Percentiles rank a stretch among this genome's conserved stretches.
Evolutionary conservation across 2,329 filamentous ascomycete species (phyloP).

Genomic region (Alternaria tenuissima): DNA sequence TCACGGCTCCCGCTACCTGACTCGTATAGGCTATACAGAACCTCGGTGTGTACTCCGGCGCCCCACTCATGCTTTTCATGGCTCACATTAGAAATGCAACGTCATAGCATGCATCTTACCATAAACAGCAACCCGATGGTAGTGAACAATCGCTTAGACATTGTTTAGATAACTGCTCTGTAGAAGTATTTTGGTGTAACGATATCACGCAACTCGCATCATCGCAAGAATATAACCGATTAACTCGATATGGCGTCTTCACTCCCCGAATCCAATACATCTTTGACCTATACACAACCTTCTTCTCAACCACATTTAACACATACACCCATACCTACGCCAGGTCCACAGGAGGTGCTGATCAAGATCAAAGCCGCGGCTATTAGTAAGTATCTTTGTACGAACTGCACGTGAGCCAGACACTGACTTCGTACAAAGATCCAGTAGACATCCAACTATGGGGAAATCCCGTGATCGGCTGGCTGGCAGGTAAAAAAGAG

Average conservation of each 20-base stretch:
- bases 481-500: conserved; percentile 34
- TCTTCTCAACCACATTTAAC: conserved; percentile 33
- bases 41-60: conserved; percentile 10
- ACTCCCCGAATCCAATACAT: conserved; percentile 33
- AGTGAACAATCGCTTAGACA: not conserved
- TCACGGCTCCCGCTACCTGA: conserved; percentile 5
- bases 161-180: not conserved
- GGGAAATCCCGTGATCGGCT: conserved; percentile 44
- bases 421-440: conserved; percentile 23
- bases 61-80: not conserved
- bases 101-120: conserved; percentile 2
- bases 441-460: conserved; percentile 53
- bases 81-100: conserved; percentile 2
- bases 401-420: not conserved
- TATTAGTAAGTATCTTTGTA: conserved; percentile 40
- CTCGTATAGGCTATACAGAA: conserved; percentile 14
- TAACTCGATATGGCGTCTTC: conserved; percentile 1
- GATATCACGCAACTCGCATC: not conserved
- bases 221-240: not conserved
- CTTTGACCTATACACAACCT: conserved; percentile 39
- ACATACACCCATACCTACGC: conserved; percentile 24
- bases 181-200: not conserved
- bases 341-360: conserved; percentile 39
- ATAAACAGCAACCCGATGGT: not conserved
- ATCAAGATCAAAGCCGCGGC: conserved; percentile 55